Percentiles rank a stretch among this genome's conserved stretches.
Conservation (phyloP, 306 rosid species). For the Medicago arabica region DNA sequence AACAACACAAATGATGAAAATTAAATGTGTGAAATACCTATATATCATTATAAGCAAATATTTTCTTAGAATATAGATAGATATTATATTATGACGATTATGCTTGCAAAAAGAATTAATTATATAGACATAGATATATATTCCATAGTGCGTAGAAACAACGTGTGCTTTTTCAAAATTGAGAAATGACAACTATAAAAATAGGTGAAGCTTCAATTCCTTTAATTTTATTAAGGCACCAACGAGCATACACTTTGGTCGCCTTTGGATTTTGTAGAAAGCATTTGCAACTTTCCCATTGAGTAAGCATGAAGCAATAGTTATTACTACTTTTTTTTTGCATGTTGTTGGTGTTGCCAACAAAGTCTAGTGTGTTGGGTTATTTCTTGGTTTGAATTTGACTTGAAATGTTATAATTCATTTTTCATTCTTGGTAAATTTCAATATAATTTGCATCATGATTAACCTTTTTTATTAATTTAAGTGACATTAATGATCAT, state of each 20-base stretch:
- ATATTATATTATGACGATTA: not conserved
- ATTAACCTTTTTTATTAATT: not conserved
- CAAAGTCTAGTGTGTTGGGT: not conserved
- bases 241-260: not conserved
- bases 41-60: too few relatives aligned
- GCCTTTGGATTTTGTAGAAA: constrained; percentile 11
- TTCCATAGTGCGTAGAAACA: constrained; percentile 33
- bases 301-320: constrained; percentile 40
- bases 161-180: constrained; percentile 11
- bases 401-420: constrained; percentile 21
- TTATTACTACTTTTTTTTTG: not conserved
- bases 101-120: not conserved
- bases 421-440: constrained; percentile 26
- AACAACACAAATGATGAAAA: too few relatives aligned
- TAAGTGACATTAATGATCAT: too few relatives aligned
- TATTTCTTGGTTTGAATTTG: constrained; percentile 21
- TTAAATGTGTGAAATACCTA: too few relatives aligned
- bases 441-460: not conserved
- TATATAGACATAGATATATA: not conserved
- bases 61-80: too few relatives aligned
- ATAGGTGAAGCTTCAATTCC: constrained; percentile 16
- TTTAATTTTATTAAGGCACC: not conserved
- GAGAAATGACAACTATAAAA: not conserved
- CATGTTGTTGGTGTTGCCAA: not conserved
- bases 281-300: not conserved